Percentiles rank a stretch among this genome's conserved stretches.
phyloP scores from a whole-genome alignment of 345 rosid species.

The Arabidopsis thaliana region DNA sequence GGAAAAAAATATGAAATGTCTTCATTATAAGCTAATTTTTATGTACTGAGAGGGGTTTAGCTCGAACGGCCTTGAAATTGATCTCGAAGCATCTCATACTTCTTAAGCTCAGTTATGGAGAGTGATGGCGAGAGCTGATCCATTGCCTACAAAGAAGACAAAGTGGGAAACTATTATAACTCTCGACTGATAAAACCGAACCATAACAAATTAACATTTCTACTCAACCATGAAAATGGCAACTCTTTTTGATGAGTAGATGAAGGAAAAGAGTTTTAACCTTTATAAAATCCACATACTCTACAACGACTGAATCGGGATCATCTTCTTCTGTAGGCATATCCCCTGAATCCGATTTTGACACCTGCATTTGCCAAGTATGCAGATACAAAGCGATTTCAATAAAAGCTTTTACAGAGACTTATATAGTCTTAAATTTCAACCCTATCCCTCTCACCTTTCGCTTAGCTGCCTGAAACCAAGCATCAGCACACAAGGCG shows the following conservation, averaged over 20 bases:
- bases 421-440: background rate
- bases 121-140: conserved; percentile 88
- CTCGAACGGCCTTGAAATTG: conserved; percentile 67
- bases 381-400: conserved; percentile 5
- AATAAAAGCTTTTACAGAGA: conserved; percentile 13
- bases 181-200: conserved; percentile 8
- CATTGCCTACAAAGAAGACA: conserved; percentile 59
- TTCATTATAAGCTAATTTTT: background rate
- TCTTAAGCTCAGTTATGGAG: conserved; percentile 83
- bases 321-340: conserved; percentile 50
- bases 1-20: no score
- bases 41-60: conserved; percentile 8
- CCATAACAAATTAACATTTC: background rate
- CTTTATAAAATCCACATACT: conserved; percentile 76
- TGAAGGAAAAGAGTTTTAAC: conserved; percentile 46
- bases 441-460: conserved; percentile 54
- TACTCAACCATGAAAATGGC: background rate
- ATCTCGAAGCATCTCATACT: conserved; percentile 78
- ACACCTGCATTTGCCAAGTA: conserved; percentile 54
- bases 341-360: conserved; percentile 52
- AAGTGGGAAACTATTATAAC: no score
- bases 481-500: conserved; percentile 98
- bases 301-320: conserved; percentile 70
- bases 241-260: conserved; percentile 7
- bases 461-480: conserved; percentile 97